These are phyloP conservation scores for Zizania palustris DNA, from an alignment of 202 grass and related monocot genomes.

Conservation along the genomic window DNA sequence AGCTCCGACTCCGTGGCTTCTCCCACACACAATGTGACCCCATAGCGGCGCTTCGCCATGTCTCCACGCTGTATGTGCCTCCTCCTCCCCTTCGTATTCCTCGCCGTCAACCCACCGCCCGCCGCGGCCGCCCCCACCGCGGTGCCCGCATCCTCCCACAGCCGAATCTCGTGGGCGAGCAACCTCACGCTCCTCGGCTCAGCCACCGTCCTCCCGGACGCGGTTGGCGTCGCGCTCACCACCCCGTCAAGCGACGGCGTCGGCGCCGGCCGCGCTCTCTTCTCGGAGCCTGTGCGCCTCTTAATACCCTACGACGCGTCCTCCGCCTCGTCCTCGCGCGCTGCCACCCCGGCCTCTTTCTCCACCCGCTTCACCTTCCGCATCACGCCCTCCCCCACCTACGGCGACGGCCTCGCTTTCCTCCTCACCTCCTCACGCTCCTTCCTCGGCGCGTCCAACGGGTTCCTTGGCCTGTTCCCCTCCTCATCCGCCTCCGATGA, in stretches of 20 bases:
- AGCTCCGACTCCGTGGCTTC: not conserved
- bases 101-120: conserved; percentile 27
- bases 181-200: conserved; percentile 80
- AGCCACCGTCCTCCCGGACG: conserved; percentile 58
- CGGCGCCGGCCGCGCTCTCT: conserved; percentile 61
- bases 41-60: conserved; percentile 30
- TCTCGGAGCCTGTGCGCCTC: conserved; percentile 62
- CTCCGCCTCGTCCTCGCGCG: not conserved
- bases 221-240: conserved; percentile 50
- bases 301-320: conserved; percentile 36
- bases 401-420: conserved; percentile 72
- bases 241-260: conserved; percentile 37
- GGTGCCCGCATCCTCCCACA: conserved; percentile 31
- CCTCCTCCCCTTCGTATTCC: conserved; percentile 27
- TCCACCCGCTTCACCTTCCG: conserved; percentile 76
- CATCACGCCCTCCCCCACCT: conserved; percentile 55
- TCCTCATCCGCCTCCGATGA: conserved; percentile 45
- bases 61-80: not conserved
- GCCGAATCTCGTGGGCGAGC: conserved; percentile 64
- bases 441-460: conserved; percentile 59
- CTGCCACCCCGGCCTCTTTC: conserved; percentile 51
- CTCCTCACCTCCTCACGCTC: conserved; percentile 64
- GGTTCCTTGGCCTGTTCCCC: conserved; percentile 65
- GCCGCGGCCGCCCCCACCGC: not conserved
- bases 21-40: conserved; percentile 14